Evolutionary conservation across 768 basidiomycete genomes (phyloP), one percentile per base, ranked within the genome.

Genomic region (Boletus reticuloceps): DNA sequence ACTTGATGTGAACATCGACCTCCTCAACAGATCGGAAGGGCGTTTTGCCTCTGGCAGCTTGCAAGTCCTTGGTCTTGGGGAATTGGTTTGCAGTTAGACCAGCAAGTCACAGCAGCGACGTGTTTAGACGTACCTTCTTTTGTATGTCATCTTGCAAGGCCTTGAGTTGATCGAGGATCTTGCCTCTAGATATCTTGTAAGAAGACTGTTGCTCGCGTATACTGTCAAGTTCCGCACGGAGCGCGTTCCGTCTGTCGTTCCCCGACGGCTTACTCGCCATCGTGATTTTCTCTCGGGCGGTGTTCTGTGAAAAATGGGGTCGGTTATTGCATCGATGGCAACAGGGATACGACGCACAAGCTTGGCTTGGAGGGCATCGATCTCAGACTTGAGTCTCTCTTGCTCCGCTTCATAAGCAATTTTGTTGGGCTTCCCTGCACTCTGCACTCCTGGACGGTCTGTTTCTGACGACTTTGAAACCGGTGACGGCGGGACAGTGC

Each of bases 1-100:
- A 94, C 96, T 82, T 82, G 73, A 98, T 86, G 58, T 88, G 90
- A 39, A 82, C 79, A 65, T 99, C 95, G 43, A 97, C 83, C 51
- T 99, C 97, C 14, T 79, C 85, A 38, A 88, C 85, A 19, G 82
- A 85, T 75, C 89, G 94, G 76, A 82, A 97, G 16, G 82, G 75
- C 1, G 81, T 77, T 74, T 96, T 98, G 29, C 81, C 76, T 71
- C 86, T 87, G 7, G 89, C 80, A 46, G 87, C 79, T 68, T 97
- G 87, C 58, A 97, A 77, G 65, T 93, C 94, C 73, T 94, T 94
- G 64, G 86, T 81, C 92, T 96, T 27, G 38, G 41, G 13, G 22
- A 16, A n/a, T 19, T 38, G 49, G 19, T 54, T 59, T 19, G 53
- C 14, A n/a, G 14, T 60, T 22, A 58, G 42, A 32, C 29, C 13